Evolutionary conservation across 805 yeast genomes (phyloP), one percentile per base, ranked within the genome.

Genomic region (Millerozyma miso): DNA sequence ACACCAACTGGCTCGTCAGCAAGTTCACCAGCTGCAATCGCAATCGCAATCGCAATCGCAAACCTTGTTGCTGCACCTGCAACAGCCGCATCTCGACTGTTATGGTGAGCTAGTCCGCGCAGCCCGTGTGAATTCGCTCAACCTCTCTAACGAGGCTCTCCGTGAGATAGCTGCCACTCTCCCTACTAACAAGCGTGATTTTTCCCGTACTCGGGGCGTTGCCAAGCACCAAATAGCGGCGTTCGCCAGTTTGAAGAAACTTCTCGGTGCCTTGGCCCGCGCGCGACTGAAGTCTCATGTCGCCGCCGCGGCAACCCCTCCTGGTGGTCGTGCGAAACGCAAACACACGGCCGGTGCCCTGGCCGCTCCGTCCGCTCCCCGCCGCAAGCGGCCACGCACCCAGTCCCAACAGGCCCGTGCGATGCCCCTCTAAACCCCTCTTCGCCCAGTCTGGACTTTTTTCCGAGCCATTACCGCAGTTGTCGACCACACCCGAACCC

Each of bases 161-260:
- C 69, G 71, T 45, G 81, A 78, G 35, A 74, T 83, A 80, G 79
- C 86, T 0, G 48, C 57, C 15, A 66, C 62, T 39, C 63, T 83
- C 26, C 88, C 89, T 1, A 66, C 69, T 2, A 73, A 70, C 13
- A 71, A 71, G 36, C 56, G 53, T 14, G 83, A 71, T 33, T 83
- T 68, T 55, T 59, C 65, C 4, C 56, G 53, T 38, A 51, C 79
- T 38, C 58, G 53, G 0, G 74, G 66, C 4, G 58, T 73, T 15
- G 54, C 59, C 19, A 53, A 59, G 43, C 59, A 60, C 4, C 68
- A 60, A 29, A 39, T 54, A 23, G 54, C 59, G 2, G 54, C 59
- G 47, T 77, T 72, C 50, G 51, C 51, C 33, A 52, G 60, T 44
- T 77, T 77, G 56, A 70, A 67, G 42, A 60, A 61, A 19, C 38